A percentile compares a stretch with the other conserved stretches of the same genome.
Evolutionary conservation across 352 stramenopile species (phyloP).

Genomic region (Pythium vanterpoolii): DNA sequence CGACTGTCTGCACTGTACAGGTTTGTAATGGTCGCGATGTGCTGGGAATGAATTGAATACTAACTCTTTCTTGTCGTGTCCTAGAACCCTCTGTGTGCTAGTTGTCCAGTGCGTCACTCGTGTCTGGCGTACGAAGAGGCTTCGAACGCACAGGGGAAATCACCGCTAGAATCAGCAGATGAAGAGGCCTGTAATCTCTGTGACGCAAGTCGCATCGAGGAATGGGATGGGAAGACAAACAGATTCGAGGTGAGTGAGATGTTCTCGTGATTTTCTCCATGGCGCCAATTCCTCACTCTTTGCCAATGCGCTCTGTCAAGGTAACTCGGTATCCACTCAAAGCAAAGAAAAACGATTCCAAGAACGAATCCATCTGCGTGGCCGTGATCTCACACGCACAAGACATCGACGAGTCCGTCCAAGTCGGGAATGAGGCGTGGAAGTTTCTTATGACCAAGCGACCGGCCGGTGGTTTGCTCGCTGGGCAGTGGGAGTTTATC

Average conservation of each 20-base stretch:
- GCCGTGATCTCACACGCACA: constrained; percentile 53
- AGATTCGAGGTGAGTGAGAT: constrained; percentile 29
- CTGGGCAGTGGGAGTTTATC: constrained; percentile 89
- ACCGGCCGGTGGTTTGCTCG: constrained; percentile 64
- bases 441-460: constrained; percentile 80
- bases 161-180: not conserved
- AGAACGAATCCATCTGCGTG: constrained; percentile 74
- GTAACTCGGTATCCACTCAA: constrained; percentile 82
- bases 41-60: not conserved
- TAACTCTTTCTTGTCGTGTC: not conserved
- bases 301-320: constrained; percentile 21
- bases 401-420: constrained; percentile 5
- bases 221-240: constrained; percentile 42
- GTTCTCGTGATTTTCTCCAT: not conserved
- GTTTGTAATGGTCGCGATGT: constrained; percentile 18
- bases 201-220: constrained; percentile 42
- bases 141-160: constrained; percentile 14
- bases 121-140: constrained; percentile 73
- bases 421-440: constrained; percentile 29
- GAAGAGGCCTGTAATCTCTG: constrained; percentile 52
- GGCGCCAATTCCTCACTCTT: not conserved
- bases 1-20: constrained; percentile 92
- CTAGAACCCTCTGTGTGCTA: constrained; percentile 69
- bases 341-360: constrained; percentile 73
- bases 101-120: constrained; percentile 56